Conservation (phyloP, 257 asterid genomes). For the Penstemon newberryi region DNA sequence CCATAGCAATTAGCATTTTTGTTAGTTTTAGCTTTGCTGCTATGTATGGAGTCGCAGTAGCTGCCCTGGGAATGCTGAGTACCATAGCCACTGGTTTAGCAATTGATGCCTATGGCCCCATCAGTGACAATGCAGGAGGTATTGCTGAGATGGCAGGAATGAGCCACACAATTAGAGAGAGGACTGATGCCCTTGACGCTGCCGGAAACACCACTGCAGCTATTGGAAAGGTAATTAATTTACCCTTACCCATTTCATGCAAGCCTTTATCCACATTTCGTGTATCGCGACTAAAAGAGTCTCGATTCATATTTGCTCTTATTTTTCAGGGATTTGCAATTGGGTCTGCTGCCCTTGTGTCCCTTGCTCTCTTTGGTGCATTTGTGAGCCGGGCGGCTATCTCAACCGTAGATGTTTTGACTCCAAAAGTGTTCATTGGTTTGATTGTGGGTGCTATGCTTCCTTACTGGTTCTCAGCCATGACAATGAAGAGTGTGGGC, state of each 20-base stretch:
- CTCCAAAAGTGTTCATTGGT: constrained; percentile 57
- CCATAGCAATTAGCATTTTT: constrained; percentile 45
- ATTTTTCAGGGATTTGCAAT: constrained; percentile 50
- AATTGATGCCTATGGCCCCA: constrained; percentile 54
- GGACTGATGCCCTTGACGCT: constrained; percentile 53
- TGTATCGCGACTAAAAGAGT: background rate
- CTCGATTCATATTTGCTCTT: background rate
- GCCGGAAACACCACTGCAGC: constrained; percentile 60
- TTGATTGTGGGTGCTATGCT: constrained; percentile 61
- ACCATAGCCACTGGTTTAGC: constrained; percentile 54
- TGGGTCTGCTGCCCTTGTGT: constrained; percentile 59
- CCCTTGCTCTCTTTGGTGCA: constrained; percentile 60
- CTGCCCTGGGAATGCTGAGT: constrained; percentile 58
- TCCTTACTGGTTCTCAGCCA: constrained; percentile 65
- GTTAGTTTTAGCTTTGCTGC: constrained; percentile 53
- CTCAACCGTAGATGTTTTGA: constrained; percentile 44
- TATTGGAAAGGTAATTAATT: constrained; percentile 41
- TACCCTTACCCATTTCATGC: background rate
- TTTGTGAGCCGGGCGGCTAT: constrained; percentile 51
- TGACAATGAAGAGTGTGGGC: constrained; percentile 62
- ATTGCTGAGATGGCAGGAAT: constrained; percentile 57
- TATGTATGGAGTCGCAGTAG: constrained; percentile 50
- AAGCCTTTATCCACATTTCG: background rate
- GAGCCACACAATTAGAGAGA: constrained; percentile 45
- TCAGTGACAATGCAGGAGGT: constrained; percentile 57